These are phyloP conservation scores for Onygenales sp. DNA, from an alignment of 2,329 filamentous ascomycete species.

Conservation along the genomic window DNA sequence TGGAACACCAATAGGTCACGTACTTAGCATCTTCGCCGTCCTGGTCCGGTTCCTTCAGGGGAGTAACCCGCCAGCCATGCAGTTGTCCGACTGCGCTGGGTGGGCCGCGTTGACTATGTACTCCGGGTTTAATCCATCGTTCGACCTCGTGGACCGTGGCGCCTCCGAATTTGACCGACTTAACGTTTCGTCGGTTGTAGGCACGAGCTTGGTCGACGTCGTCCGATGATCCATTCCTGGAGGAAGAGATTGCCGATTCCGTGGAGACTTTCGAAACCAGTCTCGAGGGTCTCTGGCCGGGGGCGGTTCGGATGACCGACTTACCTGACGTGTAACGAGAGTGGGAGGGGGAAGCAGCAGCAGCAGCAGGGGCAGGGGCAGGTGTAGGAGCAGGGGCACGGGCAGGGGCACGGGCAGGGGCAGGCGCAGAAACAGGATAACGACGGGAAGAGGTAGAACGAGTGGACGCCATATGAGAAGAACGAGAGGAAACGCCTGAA, in stretches of 20 bases:
- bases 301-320: not conserved
- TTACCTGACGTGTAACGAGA: not conserved
- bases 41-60: slow-evolving; percentile 16
- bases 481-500: not conserved
- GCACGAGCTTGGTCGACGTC: not conserved
- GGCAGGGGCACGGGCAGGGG: not conserved
- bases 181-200: slow-evolving; percentile 5
- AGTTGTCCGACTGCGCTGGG: slow-evolving; percentile 8
- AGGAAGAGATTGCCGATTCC: not conserved
- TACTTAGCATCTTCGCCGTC: slow-evolving; percentile 15
- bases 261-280: not conserved
- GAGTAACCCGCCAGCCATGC: slow-evolving; percentile 12
- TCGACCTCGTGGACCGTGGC: slow-evolving; percentile 15
- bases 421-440: not conserved
- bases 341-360: not conserved
- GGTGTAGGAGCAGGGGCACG: not conserved
- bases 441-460: slow-evolving; percentile 2
- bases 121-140: slow-evolving; percentile 19
- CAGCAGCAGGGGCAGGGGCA: slow-evolving; percentile 6
- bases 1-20: slow-evolving; percentile 11
- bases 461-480: not conserved
- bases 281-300: not conserved
- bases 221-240: not conserved
- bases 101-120: slow-evolving; percentile 12
- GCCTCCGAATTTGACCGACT: slow-evolving; percentile 19